Evolutionary conservation across 129 eudicot genomes (phyloP), one percentile per base, ranked within the genome.

Genomic region (Erigeron canadensis): DNA sequence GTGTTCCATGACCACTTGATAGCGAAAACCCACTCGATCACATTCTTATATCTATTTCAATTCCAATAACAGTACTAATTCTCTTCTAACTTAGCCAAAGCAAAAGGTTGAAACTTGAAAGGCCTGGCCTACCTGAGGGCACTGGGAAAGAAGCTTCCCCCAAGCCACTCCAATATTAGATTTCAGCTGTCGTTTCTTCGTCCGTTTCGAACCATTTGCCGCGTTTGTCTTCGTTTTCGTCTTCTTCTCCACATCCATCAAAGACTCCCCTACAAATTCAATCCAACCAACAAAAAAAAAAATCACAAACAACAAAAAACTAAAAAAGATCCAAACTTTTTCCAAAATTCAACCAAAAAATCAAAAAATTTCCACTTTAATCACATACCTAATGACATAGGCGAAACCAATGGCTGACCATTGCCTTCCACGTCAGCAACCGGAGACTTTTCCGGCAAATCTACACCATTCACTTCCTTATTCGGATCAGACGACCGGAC

Each of bases 131-230:
- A 89, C 98, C 95, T 85, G 83, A 13, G 96, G 81, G 51, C 82
- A 86, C 87, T 87, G 91, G 2, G 96, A 93, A 63, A 93, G 82
- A 58, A 93, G 98, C 77, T 87, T 89, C 10, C 96, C 96, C 98
- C 96, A 93, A 45, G 95, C 92, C 58, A 67, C 87, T 19, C 86
- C 90, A 41, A 59, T 75, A 75, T 80, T 86, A 9, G 87, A 73
- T 70, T 91, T 88, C 34, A 62, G 64, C 50, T 64, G 90, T 64
- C 89, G 72, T 69, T 85, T 91, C 85, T 81, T 85, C 0, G 70
- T 65, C 5, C 89, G 77, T 78, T 77, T 91, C 66, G 71, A 67
- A 5, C 58, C 75, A 1, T 82, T 12, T 8, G 77, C 34, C n/a
- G 77, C 85, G 3, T 48, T 77, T 9, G 72, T 44, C 65, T 83